Evolutionary conservation across 345 rosid genomes (phyloP), one percentile per base, ranked within the genome.

Genomic region (Aethionema arabicum): DNA sequence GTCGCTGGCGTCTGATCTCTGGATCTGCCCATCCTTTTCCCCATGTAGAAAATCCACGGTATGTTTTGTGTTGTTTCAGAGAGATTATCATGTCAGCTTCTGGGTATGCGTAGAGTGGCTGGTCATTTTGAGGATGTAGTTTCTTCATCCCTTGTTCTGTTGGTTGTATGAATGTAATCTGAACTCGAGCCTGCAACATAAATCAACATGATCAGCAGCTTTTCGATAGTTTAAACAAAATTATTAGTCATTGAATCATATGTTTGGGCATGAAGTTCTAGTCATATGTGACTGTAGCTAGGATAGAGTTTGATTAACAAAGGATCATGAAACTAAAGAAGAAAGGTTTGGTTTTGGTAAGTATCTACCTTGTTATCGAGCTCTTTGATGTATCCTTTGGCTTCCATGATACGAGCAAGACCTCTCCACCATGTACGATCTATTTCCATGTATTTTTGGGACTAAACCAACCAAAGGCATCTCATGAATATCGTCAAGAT

Each of bases 11-110:
- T 2, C 92, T 83, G 63, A 80, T 88, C 75, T 83, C 90, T 32
- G 96, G 95, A 78, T 86, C 83, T 30, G 95, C 95, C 98, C 98
- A 91, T 46, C 96, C 96, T 61, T 78, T 86, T 8, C 96, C 90
- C 95, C 96, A 86, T 0, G 77, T 81, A 3, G 90, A 77, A 74
- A 86, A 83, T 42, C 76, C 76, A 14, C 83, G 74, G 59, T 79
- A 73, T 16, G 86, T 32, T 63, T 46, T 66, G 15, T 8, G n/a
- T 47, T 56, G 72, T 56, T 65, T 74, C 58, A 51, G 29, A 0
- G 91, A 72, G 27, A 84, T 81, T 48, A 79, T 65, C 98, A 88
- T 91, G 57, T 91, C 96, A 3, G 95, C 96, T 76, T 91, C 96
- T 4, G 95, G 96, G 52, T 77, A 77, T 8, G 78, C 74, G 55